phyloP scores from a whole-genome alignment of 176 grass and related monocot species.

The Eremochloa ophiuroides region DNA sequence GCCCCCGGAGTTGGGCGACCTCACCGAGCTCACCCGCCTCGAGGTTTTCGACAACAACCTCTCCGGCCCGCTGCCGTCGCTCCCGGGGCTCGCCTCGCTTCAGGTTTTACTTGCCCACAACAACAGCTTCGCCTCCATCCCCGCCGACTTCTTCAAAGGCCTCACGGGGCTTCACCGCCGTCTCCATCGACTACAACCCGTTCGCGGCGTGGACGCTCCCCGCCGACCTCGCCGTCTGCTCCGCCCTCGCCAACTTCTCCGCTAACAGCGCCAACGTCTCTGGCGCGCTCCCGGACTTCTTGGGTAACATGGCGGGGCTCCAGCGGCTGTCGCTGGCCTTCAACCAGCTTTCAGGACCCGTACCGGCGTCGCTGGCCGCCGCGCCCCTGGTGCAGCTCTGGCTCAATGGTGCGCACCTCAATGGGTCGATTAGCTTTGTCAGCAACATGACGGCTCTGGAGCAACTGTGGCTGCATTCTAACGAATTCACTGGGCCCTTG shows the following conservation, averaged over 20 bases:
- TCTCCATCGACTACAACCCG: conserved; percentile 65
- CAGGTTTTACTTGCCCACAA: conserved; percentile 45
- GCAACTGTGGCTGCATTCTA: conserved; percentile 79
- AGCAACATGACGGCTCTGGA: conserved; percentile 34
- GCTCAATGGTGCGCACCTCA: conserved; percentile 62
- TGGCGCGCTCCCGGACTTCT: conserved; percentile 50
- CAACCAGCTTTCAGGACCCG: conserved; percentile 51
- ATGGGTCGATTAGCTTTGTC: conserved; percentile 50
- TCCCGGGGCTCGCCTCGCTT: conserved; percentile 43
- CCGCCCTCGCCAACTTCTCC: conserved; percentile 55
- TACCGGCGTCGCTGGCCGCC: conserved; percentile 39
- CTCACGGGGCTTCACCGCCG: conserved; percentile 41
- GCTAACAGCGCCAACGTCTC: conserved; percentile 52
- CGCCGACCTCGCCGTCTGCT: conserved; percentile 18
- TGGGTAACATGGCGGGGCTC: conserved; percentile 36
- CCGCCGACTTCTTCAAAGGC: conserved; percentile 58
- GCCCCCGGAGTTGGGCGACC: conserved; percentile 55
- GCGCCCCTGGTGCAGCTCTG: conserved; percentile 42
- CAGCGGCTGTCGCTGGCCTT: conserved; percentile 38
- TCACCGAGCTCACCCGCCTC: conserved; percentile 55
- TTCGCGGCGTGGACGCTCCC: conserved; percentile 49
- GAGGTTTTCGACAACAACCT: conserved; percentile 54
- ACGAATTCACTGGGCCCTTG: conserved; percentile 63
- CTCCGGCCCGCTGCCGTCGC: conserved; percentile 50
- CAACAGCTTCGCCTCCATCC: conserved; percentile 50